Base-by-base conservation (phyloP, 1,139 yeast genomes). In the Debaryomyces robertsiae region DNA sequence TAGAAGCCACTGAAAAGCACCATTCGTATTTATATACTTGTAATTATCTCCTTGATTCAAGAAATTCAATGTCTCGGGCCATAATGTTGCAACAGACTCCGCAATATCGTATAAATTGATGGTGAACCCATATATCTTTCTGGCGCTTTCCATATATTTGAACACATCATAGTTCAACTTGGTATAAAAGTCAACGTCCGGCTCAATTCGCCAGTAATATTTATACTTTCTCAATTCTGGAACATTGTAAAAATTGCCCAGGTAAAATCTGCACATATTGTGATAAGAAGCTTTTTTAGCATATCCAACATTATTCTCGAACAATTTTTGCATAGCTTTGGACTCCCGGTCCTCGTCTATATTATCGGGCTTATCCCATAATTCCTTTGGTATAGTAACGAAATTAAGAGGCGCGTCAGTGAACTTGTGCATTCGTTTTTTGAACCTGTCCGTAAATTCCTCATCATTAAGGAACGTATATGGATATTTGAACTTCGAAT, bases 131-230 rank as follows among this genome's bases (percentile, higher is more conserved):
- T 85, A 86, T 1, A 78, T 68, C 54, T 83, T 81, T 30, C 72
- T 63, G 30, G 86, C 79, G 17, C 70, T 77, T 46, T 78, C 76
- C 84, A 86, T 77, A 59, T 82, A 86, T 50, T 79, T 81, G 69
- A 86, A 86, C 6, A 85, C 82, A 52, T 86, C 95, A 55, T 86
- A 86, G 45, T 85, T 79, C 35, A 86, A 61, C 43, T 81, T 79
- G 50, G 87, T 80, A 57, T 65, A 84, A 55, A 82, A 85, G 24
- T 73, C 66, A 1, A 89, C 88, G 38, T 68, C 67, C n/a, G 95
- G 95, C 58, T 86, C 95, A 32, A 86, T 74, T 44, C 95, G 69
- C 95, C 95, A 86, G 58, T 84, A 86, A 63, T 82, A 86, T 41
- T 57, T 61, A 53, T 66, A 70, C 30, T 62, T 56, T 36, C 54